Percentiles rank a stretch among this genome's conserved stretches.
Conservation (phyloP, 2,329 filamentous ascomycete species). For the Celoporthe dispersa region DNA sequence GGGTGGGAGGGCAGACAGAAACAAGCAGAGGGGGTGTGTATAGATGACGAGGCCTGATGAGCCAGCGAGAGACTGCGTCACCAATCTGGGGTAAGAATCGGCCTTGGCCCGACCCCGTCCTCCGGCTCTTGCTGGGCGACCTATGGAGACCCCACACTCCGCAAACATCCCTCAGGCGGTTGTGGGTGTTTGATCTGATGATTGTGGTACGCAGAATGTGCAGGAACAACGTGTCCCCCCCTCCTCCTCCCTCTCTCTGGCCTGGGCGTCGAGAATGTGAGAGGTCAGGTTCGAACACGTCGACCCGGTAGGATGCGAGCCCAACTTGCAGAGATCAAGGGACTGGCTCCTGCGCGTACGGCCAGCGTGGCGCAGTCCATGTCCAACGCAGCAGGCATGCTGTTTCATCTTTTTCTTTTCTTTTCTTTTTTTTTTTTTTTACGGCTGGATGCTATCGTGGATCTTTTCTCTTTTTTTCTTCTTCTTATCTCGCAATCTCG, state of each 20-base stretch:
- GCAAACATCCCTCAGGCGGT: constrained; percentile 24
- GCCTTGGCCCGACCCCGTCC: constrained; percentile 22
- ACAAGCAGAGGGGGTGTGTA: background rate
- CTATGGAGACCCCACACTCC: constrained; percentile 26
- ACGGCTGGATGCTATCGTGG: background rate
- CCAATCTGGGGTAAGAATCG: constrained; percentile 29
- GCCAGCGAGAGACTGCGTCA: constrained; percentile 20
- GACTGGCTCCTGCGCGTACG: background rate
- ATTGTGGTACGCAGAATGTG: constrained; percentile 19
- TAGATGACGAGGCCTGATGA: constrained; percentile 5
- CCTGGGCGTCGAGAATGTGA: background rate
- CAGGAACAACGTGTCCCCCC: background rate
- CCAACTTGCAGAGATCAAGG: background rate
- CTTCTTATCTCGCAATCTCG: constrained; percentile 20
- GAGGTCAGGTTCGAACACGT: background rate
- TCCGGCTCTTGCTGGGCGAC: constrained; percentile 9
- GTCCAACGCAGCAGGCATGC: background rate
- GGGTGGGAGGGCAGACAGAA: no score
- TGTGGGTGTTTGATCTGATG: constrained; percentile 25
- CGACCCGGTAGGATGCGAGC: background rate
- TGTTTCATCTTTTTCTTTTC: background rate
- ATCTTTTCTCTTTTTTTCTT: background rate
- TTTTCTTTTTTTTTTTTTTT: background rate
- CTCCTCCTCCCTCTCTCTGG: background rate
- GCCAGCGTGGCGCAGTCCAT: background rate